These are phyloP conservation scores for Phytopythium helicoides DNA, from an alignment of 352 stramenopile genomes.

Conservation along the genomic window DNA sequence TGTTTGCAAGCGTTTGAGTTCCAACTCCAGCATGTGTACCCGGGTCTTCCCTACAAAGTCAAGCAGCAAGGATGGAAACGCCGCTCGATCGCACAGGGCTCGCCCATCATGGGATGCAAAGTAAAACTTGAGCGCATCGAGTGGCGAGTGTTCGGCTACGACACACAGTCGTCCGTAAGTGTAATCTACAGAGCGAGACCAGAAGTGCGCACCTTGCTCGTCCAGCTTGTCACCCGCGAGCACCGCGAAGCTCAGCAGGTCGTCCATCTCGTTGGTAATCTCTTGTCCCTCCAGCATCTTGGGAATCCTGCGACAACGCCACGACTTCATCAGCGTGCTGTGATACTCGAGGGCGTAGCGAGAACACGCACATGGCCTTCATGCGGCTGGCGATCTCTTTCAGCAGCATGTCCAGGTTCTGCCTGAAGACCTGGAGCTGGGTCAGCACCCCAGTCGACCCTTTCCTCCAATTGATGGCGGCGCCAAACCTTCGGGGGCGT, in stretches of 20 bases:
- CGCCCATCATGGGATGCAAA: constrained; percentile 41
- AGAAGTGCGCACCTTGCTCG: constrained; percentile 35
- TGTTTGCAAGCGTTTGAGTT: constrained; percentile 28
- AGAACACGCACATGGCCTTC: constrained; percentile 8
- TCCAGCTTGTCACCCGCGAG: constrained; percentile 39
- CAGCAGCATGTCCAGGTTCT: constrained; percentile 53
- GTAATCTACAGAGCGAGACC: background rate
- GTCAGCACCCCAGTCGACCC: background rate
- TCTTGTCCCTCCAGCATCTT: constrained; percentile 38
- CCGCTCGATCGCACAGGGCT: constrained; percentile 62
- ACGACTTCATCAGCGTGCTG: background rate
- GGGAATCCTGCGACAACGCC: constrained; percentile 30
- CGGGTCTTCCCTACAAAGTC: constrained; percentile 64
- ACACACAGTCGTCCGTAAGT: background rate
- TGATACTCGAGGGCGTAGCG: too few species aligned
- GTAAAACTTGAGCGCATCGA: constrained; percentile 43
- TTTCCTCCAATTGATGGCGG: too few species aligned
- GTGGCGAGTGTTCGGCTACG: constrained; percentile 29
- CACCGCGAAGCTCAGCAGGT: constrained; percentile 45
- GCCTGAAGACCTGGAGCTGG: constrained; percentile 39
- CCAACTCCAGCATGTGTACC: constrained; percentile 40
- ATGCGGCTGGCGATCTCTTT: constrained; percentile 32
- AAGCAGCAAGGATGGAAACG: constrained; percentile 63
- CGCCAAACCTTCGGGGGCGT: constrained; percentile 27
- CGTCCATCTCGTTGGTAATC: constrained; percentile 30